Conservation (phyloP, 768 basidiomycete species). For the Strobilomyces confusus region DNA sequence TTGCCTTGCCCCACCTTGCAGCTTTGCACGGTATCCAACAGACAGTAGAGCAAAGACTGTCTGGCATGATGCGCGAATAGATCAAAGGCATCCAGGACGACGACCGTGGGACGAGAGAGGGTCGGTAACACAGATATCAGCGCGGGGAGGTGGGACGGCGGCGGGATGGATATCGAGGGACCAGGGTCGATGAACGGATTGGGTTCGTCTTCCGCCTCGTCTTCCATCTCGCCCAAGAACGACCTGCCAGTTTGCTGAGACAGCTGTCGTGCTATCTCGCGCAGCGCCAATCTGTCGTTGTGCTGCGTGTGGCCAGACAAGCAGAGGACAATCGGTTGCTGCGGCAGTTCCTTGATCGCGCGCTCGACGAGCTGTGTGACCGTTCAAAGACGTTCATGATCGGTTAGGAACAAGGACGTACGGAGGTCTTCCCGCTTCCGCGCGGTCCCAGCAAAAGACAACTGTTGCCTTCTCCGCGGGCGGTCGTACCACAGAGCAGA, state of each 20-base stretch:
- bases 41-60: constrained; percentile 90
- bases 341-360: constrained; percentile 45
- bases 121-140: constrained; percentile 76
- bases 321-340: constrained; percentile 66
- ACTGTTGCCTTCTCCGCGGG: constrained; percentile 88
- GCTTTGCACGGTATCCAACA: constrained; percentile 91
- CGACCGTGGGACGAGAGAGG: constrained; percentile 71
- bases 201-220: constrained; percentile 36
- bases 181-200: constrained; percentile 49
- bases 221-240: constrained; percentile 38
- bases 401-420: constrained; percentile 27
- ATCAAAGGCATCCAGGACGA: constrained; percentile 91
- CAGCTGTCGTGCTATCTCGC: constrained; percentile 87
- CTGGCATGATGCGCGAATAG: constrained; percentile 89
- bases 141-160: constrained; percentile 67
- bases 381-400: constrained; percentile 1
- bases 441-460: constrained; percentile 83
- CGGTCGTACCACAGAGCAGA: constrained; percentile 69
- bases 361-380: constrained; percentile 53
- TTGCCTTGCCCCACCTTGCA: constrained; percentile 56
- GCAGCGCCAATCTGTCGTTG: constrained; percentile 86
- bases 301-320: constrained; percentile 83
- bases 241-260: constrained; percentile 67
- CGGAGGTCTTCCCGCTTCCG: constrained; percentile 83
- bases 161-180: constrained; percentile 43